A percentile compares a stretch with the other conserved stretches of the same genome.
Evolutionary conservation across 1,139 yeast genomes (phyloP).

Genomic region (Pichia sp.): DNA sequence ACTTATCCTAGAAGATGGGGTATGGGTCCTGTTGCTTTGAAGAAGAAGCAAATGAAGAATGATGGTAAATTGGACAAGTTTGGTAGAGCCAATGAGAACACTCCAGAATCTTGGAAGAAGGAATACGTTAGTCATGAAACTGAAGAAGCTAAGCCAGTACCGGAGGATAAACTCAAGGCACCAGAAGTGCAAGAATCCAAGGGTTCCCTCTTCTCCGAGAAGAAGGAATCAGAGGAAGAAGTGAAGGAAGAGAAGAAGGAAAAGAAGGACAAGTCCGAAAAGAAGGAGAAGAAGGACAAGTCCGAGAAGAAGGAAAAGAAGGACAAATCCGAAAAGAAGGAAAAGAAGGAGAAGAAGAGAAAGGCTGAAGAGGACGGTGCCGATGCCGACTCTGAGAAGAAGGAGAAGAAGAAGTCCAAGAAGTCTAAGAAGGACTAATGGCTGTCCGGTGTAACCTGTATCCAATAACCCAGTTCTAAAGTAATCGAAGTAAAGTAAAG

Average conservation of each 20-base stretch:
- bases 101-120: constrained; percentile 90
- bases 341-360: constrained; percentile 35
- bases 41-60: constrained; percentile 96
- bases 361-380: constrained; percentile 1
- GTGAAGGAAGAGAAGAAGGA: constrained; percentile 34
- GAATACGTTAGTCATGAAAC: constrained; percentile 78
- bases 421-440: constrained; percentile 31
- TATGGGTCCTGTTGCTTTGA: constrained; percentile 95
- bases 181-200: constrained; percentile 42
- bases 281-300: constrained; percentile 52
- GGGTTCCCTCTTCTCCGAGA: constrained; percentile 31
- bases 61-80: constrained; percentile 96
- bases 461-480: too few relatives aligned
- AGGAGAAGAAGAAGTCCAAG: constrained; percentile 21
- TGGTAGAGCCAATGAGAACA: constrained; percentile 88
- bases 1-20: constrained; percentile 99
- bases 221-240: constrained; percentile 28
- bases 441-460: too few relatives aligned
- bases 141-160: constrained; percentile 41
- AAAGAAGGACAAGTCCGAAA: constrained; percentile 45
- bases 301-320: constrained; percentile 48
- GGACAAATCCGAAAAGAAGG: constrained; percentile 46
- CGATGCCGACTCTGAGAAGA: constrained; percentile 20
- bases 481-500: too few relatives aligned
- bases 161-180: constrained; percentile 32